Evolutionary conservation across 495 filamentous ascomycete species (phyloP).

Genomic region (Sporormia fimetaria): DNA sequence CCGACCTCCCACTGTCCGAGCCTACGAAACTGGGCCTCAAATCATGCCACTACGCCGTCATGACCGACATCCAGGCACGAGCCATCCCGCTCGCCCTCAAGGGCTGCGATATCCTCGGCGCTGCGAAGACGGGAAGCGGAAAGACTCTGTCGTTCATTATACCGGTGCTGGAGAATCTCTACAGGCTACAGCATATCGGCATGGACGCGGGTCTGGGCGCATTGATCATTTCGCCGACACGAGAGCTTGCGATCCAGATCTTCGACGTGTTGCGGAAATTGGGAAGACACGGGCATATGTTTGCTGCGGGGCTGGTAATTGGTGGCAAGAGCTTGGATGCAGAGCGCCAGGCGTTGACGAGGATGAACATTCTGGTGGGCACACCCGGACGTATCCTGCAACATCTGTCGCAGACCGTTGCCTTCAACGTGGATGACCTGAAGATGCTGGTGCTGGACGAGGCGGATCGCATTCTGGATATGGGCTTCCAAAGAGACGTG

Average conservation of each 20-base stretch:
- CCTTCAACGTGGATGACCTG: conserved; percentile 79
- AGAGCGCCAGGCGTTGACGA: conserved; percentile 70
- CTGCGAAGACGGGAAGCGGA: conserved; percentile 91
- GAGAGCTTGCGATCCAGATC: conserved; percentile 92
- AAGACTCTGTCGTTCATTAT: conserved; percentile 93
- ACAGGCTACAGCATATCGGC: conserved; percentile 78
- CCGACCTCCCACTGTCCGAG: conserved; percentile 75
- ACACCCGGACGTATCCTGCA: conserved; percentile 93
- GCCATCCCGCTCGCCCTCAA: conserved; percentile 78
- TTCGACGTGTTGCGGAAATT: conserved; percentile 91
- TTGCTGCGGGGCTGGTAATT: conserved; percentile 88
- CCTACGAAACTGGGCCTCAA: conserved; percentile 72
- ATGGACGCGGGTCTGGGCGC: conserved; percentile 78
- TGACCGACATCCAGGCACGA: conserved; percentile 86
- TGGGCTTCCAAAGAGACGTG: conserved; percentile 86
- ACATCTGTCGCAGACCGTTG: conserved; percentile 87
- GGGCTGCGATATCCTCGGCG: conserved; percentile 81
- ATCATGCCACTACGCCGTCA: conserved; percentile 73
- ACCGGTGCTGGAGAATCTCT: conserved; percentile 90
- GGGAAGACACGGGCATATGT: conserved; percentile 68
- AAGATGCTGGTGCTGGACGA: conserved; percentile 93
- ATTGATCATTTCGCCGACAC: conserved; percentile 84
- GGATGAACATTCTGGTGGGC: conserved; percentile 97
- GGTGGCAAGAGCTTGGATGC: conserved; percentile 87
- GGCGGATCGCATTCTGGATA: conserved; percentile 92